phyloP scores from a whole-genome alignment of 169 alveolate genomes.

The Babesia bigemina region DNA sequence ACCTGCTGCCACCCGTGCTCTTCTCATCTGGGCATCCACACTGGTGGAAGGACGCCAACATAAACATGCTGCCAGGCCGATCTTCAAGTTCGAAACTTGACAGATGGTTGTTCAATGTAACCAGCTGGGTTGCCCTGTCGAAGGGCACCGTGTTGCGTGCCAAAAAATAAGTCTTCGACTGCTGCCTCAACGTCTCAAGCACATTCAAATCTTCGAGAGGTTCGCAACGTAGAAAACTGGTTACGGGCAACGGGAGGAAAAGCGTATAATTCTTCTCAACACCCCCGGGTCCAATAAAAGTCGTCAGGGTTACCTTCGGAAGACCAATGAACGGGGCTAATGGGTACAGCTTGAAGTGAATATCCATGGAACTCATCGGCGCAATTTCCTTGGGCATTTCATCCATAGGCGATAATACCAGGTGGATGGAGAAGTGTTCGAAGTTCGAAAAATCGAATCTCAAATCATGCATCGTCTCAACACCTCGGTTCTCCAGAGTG shows the following conservation, averaged over 20 bases:
- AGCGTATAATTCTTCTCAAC: constrained; percentile 6
- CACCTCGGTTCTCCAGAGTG: constrained; percentile 11
- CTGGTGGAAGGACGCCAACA: constrained; percentile 32
- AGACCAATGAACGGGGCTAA: constrained; percentile 57
- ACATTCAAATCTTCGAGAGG: neutral
- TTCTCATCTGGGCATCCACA: neutral
- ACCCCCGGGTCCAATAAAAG: neutral
- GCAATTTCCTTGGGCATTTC: neutral
- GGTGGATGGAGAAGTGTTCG: constrained; percentile 59
- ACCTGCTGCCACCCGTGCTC: constrained; percentile 6
- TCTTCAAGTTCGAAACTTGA: constrained; percentile 12
- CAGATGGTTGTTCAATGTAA: constrained; percentile 16
- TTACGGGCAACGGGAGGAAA: constrained; percentile 48
- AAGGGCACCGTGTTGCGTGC: constrained; percentile 26
- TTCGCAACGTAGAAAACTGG: constrained; percentile 46
- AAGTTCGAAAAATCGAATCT: constrained; percentile 39
- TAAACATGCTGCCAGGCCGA: constrained; percentile 6
- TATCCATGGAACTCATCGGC: constrained; percentile 19
- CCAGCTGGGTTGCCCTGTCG: constrained; percentile 17
- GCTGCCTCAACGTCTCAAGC: constrained; percentile 21
- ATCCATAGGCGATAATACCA: constrained; percentile 14
- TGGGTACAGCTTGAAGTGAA: constrained; percentile 36
- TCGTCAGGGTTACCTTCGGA: constrained; percentile 33
- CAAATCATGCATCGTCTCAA: constrained; percentile 3
- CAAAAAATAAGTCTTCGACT: constrained; percentile 42